A percentile compares a stretch with the other conserved stretches of the same genome.
phyloP scores from a whole-genome alignment of 2,329 filamentous ascomycete species.

The Sporothrix pallida region DNA sequence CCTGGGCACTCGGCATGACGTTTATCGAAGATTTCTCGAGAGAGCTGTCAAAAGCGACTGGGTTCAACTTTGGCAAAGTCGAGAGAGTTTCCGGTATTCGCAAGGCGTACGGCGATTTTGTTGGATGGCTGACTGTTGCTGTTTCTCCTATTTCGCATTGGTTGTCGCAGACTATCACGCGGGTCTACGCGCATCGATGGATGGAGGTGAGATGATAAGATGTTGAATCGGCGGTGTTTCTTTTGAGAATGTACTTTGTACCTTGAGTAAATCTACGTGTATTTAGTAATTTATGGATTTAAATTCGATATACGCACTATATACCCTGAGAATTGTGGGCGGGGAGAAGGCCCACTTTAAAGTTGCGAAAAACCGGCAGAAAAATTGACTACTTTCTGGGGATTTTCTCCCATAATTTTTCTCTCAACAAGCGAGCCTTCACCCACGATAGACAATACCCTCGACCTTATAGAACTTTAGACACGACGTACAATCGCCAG shows the following conservation, averaged over 20 bases:
- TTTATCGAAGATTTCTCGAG: not conserved
- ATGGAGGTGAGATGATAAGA: not conserved
- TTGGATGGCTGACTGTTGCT: not conserved
- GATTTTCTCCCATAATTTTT: constrained; percentile 15
- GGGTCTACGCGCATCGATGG: not conserved
- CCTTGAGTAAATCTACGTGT: not conserved
- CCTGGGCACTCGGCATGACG: not conserved
- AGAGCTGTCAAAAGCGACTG: not conserved
- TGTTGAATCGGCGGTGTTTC: not conserved
- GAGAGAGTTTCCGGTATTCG: not conserved
- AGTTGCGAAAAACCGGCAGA: constrained; percentile 32
- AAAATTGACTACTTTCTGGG: constrained; percentile 22
- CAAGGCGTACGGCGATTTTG: not conserved
- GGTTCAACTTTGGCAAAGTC: not conserved
- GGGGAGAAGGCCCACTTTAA: constrained; percentile 25
- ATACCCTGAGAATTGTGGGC: not conserved
- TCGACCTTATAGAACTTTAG: not conserved
- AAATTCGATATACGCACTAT: not conserved
- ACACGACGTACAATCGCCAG: not conserved
- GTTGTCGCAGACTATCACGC: not conserved
- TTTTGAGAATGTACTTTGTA: not conserved
- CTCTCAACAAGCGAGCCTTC: not conserved
- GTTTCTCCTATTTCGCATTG: not conserved
- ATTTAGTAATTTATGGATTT: not conserved
- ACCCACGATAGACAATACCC: not conserved